Evolutionary conservation across 257 asterid species (phyloP), one percentile per base, ranked within the genome.

Genomic region (Orobanche coerulescens): DNA sequence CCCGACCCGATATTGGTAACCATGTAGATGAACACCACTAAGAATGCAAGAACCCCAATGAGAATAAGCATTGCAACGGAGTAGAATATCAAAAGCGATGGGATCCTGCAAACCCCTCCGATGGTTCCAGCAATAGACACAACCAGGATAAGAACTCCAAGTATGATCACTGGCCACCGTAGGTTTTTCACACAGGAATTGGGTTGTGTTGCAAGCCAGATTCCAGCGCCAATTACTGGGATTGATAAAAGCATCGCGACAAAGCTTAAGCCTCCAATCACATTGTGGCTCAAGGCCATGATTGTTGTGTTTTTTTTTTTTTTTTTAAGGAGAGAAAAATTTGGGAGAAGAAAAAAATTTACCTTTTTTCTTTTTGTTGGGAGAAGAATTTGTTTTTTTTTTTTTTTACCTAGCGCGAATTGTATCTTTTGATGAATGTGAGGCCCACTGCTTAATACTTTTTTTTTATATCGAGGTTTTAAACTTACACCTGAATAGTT

Each of bases 161-260:
- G 71, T 6, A 87, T 59, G 24, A 91, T 83, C 3, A 91, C 94
- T 13, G 97, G 95, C 95, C 94, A 83, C 33, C 87, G 91, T 0
- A 90, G 82, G 64, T n/a, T n/a, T n/a, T n/a, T n/a, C n/a, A 90
- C 84, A 23, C 96, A 90, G 0, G 97, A 77, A 68, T 90, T 87
- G 70, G 81, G 74, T 53, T 76, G 76, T 2, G 88, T 81, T 16
- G 95, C 61, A 0, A 90, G 91, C 97, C 95, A 87, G 34, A 90
- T 85, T 3, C 97, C 97, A 15, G 95, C 77, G 18, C 96, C 96
- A 19, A 90, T 90, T 1, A 90, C 58, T 1, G 95, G 97, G 46
- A 90, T 71, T 4, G 97, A 90, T 3, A 87, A 78, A 34, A 90
- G 82, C 85, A 83, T 76, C 5, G 83, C 95, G 1, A 81, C 73